Percentiles rank a stretch among this genome's conserved stretches.
phyloP scores from a whole-genome alignment of 208 protist species.

The Herpetomonas samuelpessoai region DNA sequence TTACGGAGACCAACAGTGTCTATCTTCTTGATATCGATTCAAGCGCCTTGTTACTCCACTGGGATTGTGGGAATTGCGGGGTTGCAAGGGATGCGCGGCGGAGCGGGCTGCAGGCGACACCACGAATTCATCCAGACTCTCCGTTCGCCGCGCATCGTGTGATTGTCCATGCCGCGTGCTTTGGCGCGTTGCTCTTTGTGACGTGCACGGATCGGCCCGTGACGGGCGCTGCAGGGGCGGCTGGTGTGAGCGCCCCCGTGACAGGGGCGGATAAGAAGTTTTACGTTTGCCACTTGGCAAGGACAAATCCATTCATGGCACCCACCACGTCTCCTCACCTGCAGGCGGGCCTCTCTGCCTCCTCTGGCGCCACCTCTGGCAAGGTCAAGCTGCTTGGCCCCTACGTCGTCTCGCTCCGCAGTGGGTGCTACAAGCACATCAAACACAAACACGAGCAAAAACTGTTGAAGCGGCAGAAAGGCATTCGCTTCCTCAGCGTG shows the following conservation, averaged over 20 bases:
- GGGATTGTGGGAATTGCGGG: neutral
- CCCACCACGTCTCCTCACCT: neutral
- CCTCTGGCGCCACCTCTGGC: slow-evolving; percentile 10
- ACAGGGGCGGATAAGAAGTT: slow-evolving; percentile 7
- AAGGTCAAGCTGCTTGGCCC: slow-evolving; percentile 15
- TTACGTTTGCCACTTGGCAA: slow-evolving; percentile 30
- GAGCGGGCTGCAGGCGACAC: neutral
- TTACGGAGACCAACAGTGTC: neutral
- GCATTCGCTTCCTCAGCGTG: slow-evolving; percentile 21
- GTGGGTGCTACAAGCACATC: neutral
- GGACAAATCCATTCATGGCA: slow-evolving; percentile 18
- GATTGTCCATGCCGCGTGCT: slow-evolving; percentile 27
- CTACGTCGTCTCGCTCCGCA: slow-evolving; percentile 18
- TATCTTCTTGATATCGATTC: slow-evolving; percentile 1
- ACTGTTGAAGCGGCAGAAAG: neutral
- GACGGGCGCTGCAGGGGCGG: neutral
- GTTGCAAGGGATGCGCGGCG: neutral
- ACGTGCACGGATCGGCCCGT: slow-evolving; percentile 19
- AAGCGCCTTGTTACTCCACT: neutral
- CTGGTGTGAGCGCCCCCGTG: neutral
- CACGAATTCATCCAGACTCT: neutral
- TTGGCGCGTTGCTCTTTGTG: slow-evolving; percentile 28
- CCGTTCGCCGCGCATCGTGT: slow-evolving; percentile 18
- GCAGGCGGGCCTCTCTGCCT: too few relatives aligned
- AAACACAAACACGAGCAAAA: neutral